Evolutionary conservation across 768 basidiomycete genomes (phyloP), one percentile per base, ranked within the genome.

Genomic region (Galerina sulciceps): DNA sequence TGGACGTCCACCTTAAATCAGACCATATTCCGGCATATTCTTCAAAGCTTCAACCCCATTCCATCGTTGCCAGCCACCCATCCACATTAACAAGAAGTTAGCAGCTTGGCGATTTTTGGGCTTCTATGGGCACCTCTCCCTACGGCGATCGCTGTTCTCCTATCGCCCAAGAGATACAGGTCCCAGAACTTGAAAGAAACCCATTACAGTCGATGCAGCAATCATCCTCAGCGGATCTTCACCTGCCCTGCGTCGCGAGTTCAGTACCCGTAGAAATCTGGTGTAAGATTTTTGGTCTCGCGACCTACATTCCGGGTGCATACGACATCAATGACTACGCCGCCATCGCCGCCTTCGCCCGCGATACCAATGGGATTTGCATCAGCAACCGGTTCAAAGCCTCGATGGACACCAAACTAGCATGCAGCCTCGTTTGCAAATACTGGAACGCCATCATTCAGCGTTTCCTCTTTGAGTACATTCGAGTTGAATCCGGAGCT

Each of bases 231-330:
- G 11, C 34, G 4, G 37, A 20, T 23, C 15, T 18, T 22, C 37
- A 6, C 49, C 11, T 36, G 13, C 22, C 37, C 22, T 51, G 22
- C 37, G 15, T 53, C n/a, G 42, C 56, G 22, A 17, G 51, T 69
- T 17, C 6, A 13, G 14, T 49, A 36, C 72, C 72, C 10, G 44
- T 64, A 26, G 72, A 73, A 59, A 54, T 71, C 18, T 73, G 72
- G 72, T 49, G 53, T 18, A 60, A 64, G 20, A 68, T 72, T 17
- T 66, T 73, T 43, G 46, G 35, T 11, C 58, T 65, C 47, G 66
- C 63, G 10, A 63, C 66, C 3, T 46, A 60, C 31, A 65, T 71
- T 17, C 68, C 72, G 20, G 72, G 71, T 1, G 63, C 63, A 11
- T 61, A 59, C 46, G 66, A 66, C 10, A 59, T 65, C 31, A 42